Evolutionary conservation across 345 rosid genomes (phyloP), one percentile per base, ranked within the genome.

Genomic region (Hirschfeldia incana): DNA sequence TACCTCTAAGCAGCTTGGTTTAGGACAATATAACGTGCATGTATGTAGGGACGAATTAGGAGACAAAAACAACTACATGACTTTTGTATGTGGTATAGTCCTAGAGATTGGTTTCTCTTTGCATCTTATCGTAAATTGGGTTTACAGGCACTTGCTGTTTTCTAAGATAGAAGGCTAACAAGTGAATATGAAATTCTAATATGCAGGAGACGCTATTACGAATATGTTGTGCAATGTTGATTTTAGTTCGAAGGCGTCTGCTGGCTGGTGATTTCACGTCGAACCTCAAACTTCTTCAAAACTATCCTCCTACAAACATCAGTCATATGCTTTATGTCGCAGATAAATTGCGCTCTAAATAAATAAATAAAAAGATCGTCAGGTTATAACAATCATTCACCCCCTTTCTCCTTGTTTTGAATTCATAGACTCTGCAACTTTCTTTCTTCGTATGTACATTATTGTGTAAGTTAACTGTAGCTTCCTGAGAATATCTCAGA

Each of bases 251-350:
- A 65, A 89, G 94, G 65, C 93, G 98, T 44, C 80, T 94, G n/a
- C 89, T 94, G 57, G 84, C 84, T 44, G 82, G 82, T 57, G 84
- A 82, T 74, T 92, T 92, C 84, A 92, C 97, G 7, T 86, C 94
- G 8, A 91, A 87, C 73, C 92, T 92, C 34, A 87, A 88, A 85
- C 89, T 92, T n/a, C 91, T 92, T 17, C 97, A 92, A 74, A 82
- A 88, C 73, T 92, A 92, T 66, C 97, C 97, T 12, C 86, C 97
- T 11, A 85, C 94, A 65, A 92, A 88, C 81, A 85, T 92, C 85
- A 85, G 92, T 73, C 83, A 80, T 53, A 80, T 80, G 83, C 79
- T 80, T n/a, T 80, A 80, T 65, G 83, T 80, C 8, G 83, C 83
- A 28, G 79, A 80, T 75, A 80, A 80, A 57, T 70, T 80, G 64